Evolutionary conservation across 441 rosid genomes (phyloP).

Genomic region (Syzygium malaccense): DNA sequence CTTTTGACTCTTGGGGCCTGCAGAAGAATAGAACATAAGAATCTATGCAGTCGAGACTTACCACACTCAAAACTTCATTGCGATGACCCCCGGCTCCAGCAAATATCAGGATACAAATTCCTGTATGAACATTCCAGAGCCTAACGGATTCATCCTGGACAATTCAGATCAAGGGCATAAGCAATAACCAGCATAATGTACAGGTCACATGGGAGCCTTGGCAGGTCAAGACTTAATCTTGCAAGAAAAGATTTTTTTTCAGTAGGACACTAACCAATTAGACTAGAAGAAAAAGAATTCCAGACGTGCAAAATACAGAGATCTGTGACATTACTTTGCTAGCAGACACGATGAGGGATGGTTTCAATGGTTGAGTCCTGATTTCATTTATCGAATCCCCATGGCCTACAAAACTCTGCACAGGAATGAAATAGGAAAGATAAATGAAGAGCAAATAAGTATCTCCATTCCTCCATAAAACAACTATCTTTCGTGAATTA

Average conservation of each 20-base stretch:
- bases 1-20: not conserved
- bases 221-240: not conserved
- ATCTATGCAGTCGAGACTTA: constrained; percentile 19
- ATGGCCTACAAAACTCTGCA: constrained; percentile 96
- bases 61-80: constrained; percentile 96
- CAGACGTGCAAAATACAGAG: not conserved
- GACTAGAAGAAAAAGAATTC: constrained; percentile 1
- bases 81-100: constrained; percentile 99
- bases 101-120: constrained; percentile 91
- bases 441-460: not conserved
- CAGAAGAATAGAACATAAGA: not conserved
- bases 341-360: constrained; percentile 87
- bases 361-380: constrained; percentile 86
- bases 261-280: not conserved
- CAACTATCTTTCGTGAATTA: not conserved
- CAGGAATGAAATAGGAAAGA: not conserved
- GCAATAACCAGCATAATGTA: not conserved
- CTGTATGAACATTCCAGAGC: constrained; percentile 92
- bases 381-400: constrained; percentile 95
- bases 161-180: not conserved
- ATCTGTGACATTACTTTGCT: constrained; percentile 57
- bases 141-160: constrained; percentile 94
- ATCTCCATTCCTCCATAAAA: not conserved
- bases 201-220: not conserved
- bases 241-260: not conserved